These are phyloP conservation scores for Nemania abortiva DNA, from an alignment of 2,329 filamentous ascomycete genomes.

Conservation along the genomic window DNA sequence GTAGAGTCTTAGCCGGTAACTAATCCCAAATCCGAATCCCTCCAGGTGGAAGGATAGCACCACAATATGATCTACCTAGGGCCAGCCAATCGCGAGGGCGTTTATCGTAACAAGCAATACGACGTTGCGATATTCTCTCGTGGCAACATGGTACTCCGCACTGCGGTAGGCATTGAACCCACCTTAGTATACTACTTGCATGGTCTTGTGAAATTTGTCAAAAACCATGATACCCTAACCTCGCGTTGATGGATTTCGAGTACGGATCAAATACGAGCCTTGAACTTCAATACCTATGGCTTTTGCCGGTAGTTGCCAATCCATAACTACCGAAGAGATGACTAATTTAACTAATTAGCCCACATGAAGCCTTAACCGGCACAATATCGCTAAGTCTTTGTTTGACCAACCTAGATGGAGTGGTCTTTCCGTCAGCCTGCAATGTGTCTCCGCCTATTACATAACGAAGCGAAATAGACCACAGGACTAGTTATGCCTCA, in stretches of 20 bases:
- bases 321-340: neutral
- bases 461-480: no score
- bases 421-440: neutral
- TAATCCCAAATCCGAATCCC: no score
- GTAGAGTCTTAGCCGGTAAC: no score
- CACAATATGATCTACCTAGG: neutral
- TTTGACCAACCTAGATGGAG: neutral
- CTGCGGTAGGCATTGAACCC: no score
- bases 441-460: neutral
- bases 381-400: neutral
- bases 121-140: neutral
- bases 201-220: neutral
- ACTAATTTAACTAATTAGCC: neutral
- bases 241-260: no score
- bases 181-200: neutral
- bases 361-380: neutral
- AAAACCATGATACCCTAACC: neutral
- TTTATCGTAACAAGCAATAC: neutral
- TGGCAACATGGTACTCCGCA: no score
- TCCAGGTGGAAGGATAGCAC: no score
- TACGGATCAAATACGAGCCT: no score
- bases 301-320: neutral
- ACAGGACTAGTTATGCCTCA: neutral
- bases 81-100: neutral
- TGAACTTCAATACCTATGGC: neutral